Base-by-base conservation (phyloP, 1,284 basidiomycete species). In the Athelia sp. region DNA sequence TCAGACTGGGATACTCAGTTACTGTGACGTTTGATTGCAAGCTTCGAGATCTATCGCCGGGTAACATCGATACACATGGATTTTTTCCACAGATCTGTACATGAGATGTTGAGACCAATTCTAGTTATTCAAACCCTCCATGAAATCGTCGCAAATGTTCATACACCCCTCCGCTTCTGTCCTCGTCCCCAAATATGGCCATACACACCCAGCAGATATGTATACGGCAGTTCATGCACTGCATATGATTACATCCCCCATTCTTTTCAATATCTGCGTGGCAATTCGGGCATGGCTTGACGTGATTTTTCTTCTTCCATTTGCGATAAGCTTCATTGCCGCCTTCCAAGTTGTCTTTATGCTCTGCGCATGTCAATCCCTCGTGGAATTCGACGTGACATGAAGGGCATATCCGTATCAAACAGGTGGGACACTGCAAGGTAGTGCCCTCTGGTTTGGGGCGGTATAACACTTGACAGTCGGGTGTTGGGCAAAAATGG, bases 401-500 rank as follows among this genome's bases (percentile, higher is more conserved):
- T 11, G 49, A 56, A 2, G 63, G 60, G 52, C 71, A 73, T 22
- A 72, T 55, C 35, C 66, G 62, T 2, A 55, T 54, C 9, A 45
- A 48, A 47, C 71, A 73, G 19, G 54, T 45, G 15, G 57, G 55
- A 50, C 71, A 73, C 23, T 50, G 60, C 18, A 72, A 54, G 23
- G 61, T 61, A 8, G 59, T 56, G 2, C 62, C 66, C n/a, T 55
- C 47, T 15, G 53, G 54, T n/a, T 57, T 61, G 32, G 55, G 52
- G 17, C 70, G 62, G 53, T 71, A 70, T 18, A 74, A 62, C 11
- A 68, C 62, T 35, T 68, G 50, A 50, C 74, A 76, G 36, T 65
- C 58, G 3, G 66, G 59, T 6, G 68, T 64, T 4, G 73, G 76
- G 54, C 78, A 81, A 62, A 75, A 76, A 50, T 71, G 72, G 52